Evolutionary conservation across 2,329 filamentous ascomycete genomes (phyloP).

Genomic region (Monosporascus sp.): DNA sequence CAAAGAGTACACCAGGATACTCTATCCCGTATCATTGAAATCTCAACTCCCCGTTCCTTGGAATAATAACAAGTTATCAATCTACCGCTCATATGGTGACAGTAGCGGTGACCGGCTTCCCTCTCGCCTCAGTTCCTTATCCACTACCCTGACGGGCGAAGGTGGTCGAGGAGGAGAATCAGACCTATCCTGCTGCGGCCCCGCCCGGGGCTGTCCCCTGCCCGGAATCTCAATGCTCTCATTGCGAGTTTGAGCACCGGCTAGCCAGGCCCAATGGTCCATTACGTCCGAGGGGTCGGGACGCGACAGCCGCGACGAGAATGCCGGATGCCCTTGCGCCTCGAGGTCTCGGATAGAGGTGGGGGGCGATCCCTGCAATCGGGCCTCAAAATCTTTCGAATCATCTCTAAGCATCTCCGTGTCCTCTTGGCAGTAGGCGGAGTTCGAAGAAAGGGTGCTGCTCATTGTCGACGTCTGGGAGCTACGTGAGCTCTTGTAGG

Average conservation of each 20-base stretch:
- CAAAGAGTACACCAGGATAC: too few relatives aligned
- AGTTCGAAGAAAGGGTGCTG: conserved; percentile 10
- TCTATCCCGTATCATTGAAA: neutral
- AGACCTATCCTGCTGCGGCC: neutral
- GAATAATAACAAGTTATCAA: neutral
- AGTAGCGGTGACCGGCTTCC: neutral
- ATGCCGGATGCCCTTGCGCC: conserved; percentile 20
- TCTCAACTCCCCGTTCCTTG: neutral
- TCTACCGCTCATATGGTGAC: neutral
- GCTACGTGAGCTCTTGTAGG: conserved; percentile 6
- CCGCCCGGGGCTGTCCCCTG: neutral
- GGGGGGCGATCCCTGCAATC: conserved; percentile 22
- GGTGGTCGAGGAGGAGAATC: neutral
- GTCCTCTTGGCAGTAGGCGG: conserved; percentile 15
- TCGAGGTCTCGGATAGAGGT: conserved; percentile 12
- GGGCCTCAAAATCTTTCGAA: conserved; percentile 36
- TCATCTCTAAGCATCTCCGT: conserved; percentile 24
- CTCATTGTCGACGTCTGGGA: conserved; percentile 6
- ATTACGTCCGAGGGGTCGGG: conserved; percentile 5
- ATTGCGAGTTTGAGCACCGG: neutral
- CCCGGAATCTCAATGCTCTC: neutral
- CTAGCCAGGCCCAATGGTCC: too few relatives aligned
- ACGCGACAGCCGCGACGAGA: conserved; percentile 14
- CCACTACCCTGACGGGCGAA: conserved; percentile 3
- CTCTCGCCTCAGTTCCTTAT: neutral